These are phyloP conservation scores for Gyromitra esculenta DNA, from an alignment of 2,329 filamentous ascomycete genomes.

Conservation along the genomic window DNA sequence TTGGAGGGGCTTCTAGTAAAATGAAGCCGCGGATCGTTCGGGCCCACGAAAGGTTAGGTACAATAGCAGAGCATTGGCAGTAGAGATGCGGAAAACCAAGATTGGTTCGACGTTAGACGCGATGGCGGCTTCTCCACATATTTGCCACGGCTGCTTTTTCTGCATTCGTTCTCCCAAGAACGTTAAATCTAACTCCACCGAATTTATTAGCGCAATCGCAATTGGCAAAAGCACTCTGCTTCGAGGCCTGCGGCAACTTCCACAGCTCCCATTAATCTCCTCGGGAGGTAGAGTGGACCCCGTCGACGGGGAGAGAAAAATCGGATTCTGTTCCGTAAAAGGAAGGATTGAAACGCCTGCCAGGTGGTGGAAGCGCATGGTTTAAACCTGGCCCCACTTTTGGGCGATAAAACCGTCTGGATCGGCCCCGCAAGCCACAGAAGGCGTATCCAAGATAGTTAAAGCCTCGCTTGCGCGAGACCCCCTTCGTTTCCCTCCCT, in stretches of 20 bases:
- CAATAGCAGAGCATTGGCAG: neutral
- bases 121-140: neutral
- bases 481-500: neutral
- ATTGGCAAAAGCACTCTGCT: neutral
- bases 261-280: neutral
- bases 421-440: neutral
- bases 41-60: neutral
- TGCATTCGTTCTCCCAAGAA: neutral
- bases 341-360: conserved; percentile 38
- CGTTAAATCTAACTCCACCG: neutral
- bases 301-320: neutral
- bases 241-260: neutral
- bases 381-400: neutral
- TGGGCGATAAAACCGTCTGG: neutral
- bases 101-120: neutral
- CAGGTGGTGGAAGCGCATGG: conserved; percentile 6
- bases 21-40: no score
- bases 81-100: neutral
- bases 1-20: no score
- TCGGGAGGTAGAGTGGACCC: neutral
- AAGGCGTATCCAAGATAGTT: neutral
- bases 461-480: conserved; percentile 8
- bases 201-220: neutral
- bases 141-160: neutral
- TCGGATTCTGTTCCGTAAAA: conserved; percentile 9